These are phyloP conservation scores for Globisporangium nagaii DNA, from an alignment of 352 stramenopile species.

Conservation along the genomic window DNA sequence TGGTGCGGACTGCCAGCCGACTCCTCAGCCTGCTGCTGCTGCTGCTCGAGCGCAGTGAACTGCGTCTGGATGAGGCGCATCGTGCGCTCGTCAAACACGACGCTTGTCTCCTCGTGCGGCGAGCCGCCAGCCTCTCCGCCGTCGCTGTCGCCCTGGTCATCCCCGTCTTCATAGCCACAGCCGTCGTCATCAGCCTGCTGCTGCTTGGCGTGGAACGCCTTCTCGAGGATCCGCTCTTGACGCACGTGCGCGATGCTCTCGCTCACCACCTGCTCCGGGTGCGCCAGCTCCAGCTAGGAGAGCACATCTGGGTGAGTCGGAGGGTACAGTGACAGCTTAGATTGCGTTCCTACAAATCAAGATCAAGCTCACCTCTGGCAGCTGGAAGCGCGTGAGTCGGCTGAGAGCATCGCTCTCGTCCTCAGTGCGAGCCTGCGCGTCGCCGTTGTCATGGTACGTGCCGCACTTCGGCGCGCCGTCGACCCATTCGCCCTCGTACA, in stretches of 20 bases:
- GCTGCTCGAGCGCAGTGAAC: conserved; percentile 36
- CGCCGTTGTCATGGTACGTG: conserved; percentile 41
- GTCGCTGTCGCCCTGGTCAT: conserved; percentile 6
- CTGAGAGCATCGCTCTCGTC: conserved; percentile 2
- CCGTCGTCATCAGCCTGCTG: conserved; percentile 14
- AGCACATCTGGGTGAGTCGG: too few species aligned
- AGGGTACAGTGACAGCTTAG: background rate
- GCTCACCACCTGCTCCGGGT: conserved; percentile 68
- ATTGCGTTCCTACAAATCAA: background rate
- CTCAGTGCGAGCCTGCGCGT: conserved; percentile 15
- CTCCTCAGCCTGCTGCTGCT: conserved; percentile 10
- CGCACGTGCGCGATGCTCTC: conserved; percentile 67
- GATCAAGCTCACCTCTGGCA: conserved; percentile 45
- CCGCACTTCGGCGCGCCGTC: conserved; percentile 72
- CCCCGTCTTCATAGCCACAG: conserved; percentile 2
- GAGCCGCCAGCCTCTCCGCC: background rate
- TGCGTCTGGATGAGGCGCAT: conserved; percentile 48
- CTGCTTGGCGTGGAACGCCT: conserved; percentile 24
- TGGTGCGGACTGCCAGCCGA: too few species aligned
- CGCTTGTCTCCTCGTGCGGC: conserved; percentile 16
- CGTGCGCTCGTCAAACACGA: conserved; percentile 61
- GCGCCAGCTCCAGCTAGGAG: conserved; percentile 67
- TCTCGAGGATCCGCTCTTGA: conserved; percentile 51
- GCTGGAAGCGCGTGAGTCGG: conserved; percentile 40
- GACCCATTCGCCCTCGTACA: conserved; percentile 90